Base-by-base conservation (phyloP, 1,139 yeast genomes). In the Kazachstania sp. region DNA sequence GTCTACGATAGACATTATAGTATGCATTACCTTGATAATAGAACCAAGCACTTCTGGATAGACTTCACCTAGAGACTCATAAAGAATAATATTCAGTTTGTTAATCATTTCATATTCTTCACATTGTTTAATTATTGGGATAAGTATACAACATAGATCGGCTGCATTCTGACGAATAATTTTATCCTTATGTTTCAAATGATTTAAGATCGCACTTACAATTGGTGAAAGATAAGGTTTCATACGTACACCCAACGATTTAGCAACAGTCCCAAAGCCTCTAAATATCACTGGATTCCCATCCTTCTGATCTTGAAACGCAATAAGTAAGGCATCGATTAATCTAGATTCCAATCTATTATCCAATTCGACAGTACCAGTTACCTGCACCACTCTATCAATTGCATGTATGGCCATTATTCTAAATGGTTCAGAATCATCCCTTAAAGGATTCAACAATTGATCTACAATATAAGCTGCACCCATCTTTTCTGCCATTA, bases 31-130 rank as follows among this genome's bases (percentile, higher is more conserved):
- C 20, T 76, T 77, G 16, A 94, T 71, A 3, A 92, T 76, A 0
- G 96, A 84, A 0, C 95, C 97, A 41, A 94, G 71, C 1, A 90
- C 97, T 47, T 88, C 96, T 0, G 98, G 98, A 54, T 82, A 88
- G 7, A 86, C 95, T 60, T 94, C 99, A 20, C 98, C 98, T 18
- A 94, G 72, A 16, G 95, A 86, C 63, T 94, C 99, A 63, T 85
- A 88, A 37, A 94, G 70, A 18, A 88, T 82, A 28, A 85, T 76
- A 5, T 90, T 82, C 47, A 92, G 70, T 58, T 83, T 84, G 49
- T 75, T 74, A 57, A 88, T 65, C 46, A 86, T 66, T 4, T 73
- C 79, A 40, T 75, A 77, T 55, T 85, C 86, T 6, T 74, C 81
- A 60, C 96, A 86, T 13, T 70, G 62, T 52, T 78, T 78, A 51